These are phyloP conservation scores for Aureobasidium sp. DNA, from an alignment of 2,329 filamentous ascomycete species.

Conservation along the genomic window DNA sequence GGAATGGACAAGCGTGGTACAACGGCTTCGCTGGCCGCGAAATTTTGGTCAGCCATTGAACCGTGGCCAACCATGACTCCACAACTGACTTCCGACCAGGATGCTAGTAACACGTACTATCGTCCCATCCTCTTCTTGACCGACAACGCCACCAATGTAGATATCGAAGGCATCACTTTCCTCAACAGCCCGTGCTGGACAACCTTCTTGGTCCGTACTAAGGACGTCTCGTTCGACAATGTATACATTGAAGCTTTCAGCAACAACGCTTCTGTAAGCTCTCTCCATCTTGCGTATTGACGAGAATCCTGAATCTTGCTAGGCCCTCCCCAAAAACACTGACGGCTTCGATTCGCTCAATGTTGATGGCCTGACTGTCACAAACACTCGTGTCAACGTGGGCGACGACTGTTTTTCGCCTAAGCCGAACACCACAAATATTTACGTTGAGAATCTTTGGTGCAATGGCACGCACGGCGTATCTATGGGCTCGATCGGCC, in stretches of 20 bases:
- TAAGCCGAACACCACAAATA: slow-evolving; percentile 57
- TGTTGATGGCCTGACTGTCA: slow-evolving; percentile 44
- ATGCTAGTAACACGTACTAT: slow-evolving; percentile 47
- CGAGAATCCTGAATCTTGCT: not conserved
- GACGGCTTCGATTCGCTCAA: slow-evolving; percentile 58
- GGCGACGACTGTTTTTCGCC: slow-evolving; percentile 54
- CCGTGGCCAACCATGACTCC: not conserved
- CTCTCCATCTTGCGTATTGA: not conserved
- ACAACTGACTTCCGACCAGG: not conserved
- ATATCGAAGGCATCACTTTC: slow-evolving; percentile 52
- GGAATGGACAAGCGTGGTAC: slow-evolving; percentile 48
- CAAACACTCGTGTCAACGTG: slow-evolving; percentile 32
- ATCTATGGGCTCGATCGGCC: slow-evolving; percentile 45
- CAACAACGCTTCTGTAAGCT: slow-evolving; percentile 35
- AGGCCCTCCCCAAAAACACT: slow-evolving; percentile 48
- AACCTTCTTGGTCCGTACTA: slow-evolving; percentile 54
- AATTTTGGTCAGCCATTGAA: not conserved
- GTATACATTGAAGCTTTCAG: slow-evolving; percentile 50
- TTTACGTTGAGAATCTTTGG: slow-evolving; percentile 44
- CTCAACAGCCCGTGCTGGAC: slow-evolving; percentile 59
- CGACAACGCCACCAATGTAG: slow-evolving; percentile 53
- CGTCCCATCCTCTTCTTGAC: slow-evolving; percentile 56
- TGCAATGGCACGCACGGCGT: slow-evolving; percentile 48
- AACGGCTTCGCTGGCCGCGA: slow-evolving; percentile 20
- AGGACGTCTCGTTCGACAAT: slow-evolving; percentile 49